Percentiles rank a stretch among this genome's conserved stretches.
Conservation (phyloP, 2,329 filamentous ascomycete genomes). For the Ceratocystiopsis sp. region DNA sequence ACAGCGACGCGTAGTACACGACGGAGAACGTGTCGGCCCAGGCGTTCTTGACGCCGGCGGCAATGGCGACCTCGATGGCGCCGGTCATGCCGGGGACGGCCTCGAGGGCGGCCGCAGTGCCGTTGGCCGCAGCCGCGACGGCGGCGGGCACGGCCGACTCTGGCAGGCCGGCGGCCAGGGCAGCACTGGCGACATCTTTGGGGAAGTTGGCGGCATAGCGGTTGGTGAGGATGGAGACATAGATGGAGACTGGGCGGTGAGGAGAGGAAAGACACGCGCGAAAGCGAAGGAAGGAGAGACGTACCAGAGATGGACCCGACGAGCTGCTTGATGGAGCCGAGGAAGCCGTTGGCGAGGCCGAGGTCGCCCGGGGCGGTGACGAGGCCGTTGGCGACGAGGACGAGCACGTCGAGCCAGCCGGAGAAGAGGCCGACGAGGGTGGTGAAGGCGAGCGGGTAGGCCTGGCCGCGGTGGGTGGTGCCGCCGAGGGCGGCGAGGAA, state of each 20-base stretch:
- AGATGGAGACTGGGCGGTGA: constrained; percentile 2
- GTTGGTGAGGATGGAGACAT: constrained; percentile 4
- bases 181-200: constrained; percentile 1
- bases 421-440: constrained; percentile 6
- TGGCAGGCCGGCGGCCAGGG: constrained; percentile 3
- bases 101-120: constrained; percentile 1
- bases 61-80: constrained; percentile 3
- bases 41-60: constrained; percentile 2
- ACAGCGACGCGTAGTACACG: constrained; percentile 5
- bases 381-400: constrained; percentile 5
- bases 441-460: constrained; percentile 4
- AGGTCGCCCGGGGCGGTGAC: constrained; percentile 7
- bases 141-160: neutral
- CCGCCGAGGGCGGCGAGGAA: constrained; percentile 5
- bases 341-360: constrained; percentile 7
- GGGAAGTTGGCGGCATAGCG: constrained; percentile 1
- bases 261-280: no score
- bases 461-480: constrained; percentile 4
- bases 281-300: neutral
- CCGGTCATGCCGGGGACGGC: constrained; percentile 6
- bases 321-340: constrained; percentile 6
- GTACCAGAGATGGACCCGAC: constrained; percentile 2
- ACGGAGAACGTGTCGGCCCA: constrained; percentile 3
- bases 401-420: constrained; percentile 7
- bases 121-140: constrained; percentile 2